Percentiles rank a stretch among this genome's conserved stretches.
Evolutionary conservation across 805 yeast genomes (phyloP).

Genomic region (Cyberlindnera galapagoensis): DNA sequence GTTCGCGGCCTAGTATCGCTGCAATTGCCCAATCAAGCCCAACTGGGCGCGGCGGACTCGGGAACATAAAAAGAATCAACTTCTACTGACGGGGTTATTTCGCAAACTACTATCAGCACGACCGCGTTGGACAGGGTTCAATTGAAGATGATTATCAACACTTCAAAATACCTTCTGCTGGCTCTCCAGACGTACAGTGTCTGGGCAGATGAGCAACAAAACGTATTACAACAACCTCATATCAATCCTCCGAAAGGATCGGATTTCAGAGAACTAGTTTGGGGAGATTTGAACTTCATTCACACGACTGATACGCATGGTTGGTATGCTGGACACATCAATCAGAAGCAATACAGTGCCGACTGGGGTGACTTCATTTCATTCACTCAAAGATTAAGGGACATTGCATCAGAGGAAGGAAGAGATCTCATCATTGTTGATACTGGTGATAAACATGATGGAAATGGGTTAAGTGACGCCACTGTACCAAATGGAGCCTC

Average conservation of each 20-base stretch:
- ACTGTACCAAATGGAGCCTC: conserved; percentile 64
- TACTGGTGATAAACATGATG: conserved; percentile 93
- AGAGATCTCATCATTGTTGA: conserved; percentile 73
- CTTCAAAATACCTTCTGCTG: too few species aligned
- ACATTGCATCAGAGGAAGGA: conserved; percentile 34
- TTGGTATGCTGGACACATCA: conserved; percentile 88
- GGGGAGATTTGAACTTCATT: conserved; percentile 76
- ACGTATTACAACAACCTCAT: conserved; percentile 23
- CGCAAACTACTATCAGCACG: too few species aligned
- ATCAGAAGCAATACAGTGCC: conserved; percentile 69
- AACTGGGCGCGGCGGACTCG: too few species aligned
- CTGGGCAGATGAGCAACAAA: too few species aligned
- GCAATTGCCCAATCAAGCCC: too few species aligned
- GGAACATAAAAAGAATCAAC: too few species aligned
- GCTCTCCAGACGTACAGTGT: too few species aligned
- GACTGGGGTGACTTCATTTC: conserved; percentile 92
- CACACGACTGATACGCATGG: conserved; percentile 98
- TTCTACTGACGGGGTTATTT: too few species aligned
- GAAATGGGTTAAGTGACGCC: conserved; percentile 83
- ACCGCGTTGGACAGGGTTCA: too few species aligned
- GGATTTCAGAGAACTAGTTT: conserved; percentile 43
- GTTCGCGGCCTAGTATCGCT: too few species aligned
- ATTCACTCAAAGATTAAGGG: conserved; percentile 48
- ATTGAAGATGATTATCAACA: too few species aligned
- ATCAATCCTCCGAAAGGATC: conserved; percentile 27